A percentile compares a stretch with the other conserved stretches of the same genome.
Evolutionary conservation across 2,329 filamentous ascomycete species (phyloP).

Genomic region (Harringtonia lauricola): DNA sequence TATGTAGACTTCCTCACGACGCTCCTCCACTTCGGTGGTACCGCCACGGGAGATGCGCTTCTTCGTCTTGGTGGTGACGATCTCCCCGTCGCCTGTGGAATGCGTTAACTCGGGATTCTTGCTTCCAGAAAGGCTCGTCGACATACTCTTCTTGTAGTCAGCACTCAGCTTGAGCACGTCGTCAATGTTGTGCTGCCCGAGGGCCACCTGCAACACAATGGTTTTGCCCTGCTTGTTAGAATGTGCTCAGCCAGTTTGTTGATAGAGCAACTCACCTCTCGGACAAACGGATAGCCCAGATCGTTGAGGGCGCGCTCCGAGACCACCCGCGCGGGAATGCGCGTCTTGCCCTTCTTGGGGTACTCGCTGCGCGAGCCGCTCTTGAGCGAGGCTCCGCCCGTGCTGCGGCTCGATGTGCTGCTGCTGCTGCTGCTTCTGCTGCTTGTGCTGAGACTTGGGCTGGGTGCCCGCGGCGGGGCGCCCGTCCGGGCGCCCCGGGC

Average conservation of each 20-base stretch:
- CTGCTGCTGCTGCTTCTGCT: slow-evolving; percentile 19
- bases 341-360: slow-evolving; percentile 79
- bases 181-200: slow-evolving; percentile 86
- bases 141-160: slow-evolving; percentile 52
- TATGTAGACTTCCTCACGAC: slow-evolving; percentile 27
- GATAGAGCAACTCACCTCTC: slow-evolving; percentile 64
- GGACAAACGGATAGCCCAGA: slow-evolving; percentile 73
- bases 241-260: too few species aligned
- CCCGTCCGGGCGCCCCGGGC: slow-evolving; percentile 31
- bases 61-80: slow-evolving; percentile 8
- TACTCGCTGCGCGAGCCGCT: slow-evolving; percentile 47
- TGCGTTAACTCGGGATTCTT: too few species aligned
- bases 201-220: slow-evolving; percentile 70
- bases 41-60: slow-evolving; percentile 15
- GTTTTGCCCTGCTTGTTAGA: slow-evolving; percentile 53
- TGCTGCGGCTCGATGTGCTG: slow-evolving; percentile 32
- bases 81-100: slow-evolving; percentile 3
- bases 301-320: slow-evolving; percentile 73
- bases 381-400: slow-evolving; percentile 32
- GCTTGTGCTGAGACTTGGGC: slow-evolving; percentile 21
- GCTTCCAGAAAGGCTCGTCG: not conserved
- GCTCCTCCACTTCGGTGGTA: slow-evolving; percentile 30
- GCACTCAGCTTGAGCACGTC: slow-evolving; percentile 77
- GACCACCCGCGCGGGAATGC: slow-evolving; percentile 71
- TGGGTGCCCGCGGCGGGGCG: slow-evolving; percentile 25